A percentile compares a stretch with the other conserved stretches of the same genome.
Evolutionary conservation across 2,329 filamentous ascomycete genomes (phyloP).

Genomic region (Mollisia scopiformis): DNA sequence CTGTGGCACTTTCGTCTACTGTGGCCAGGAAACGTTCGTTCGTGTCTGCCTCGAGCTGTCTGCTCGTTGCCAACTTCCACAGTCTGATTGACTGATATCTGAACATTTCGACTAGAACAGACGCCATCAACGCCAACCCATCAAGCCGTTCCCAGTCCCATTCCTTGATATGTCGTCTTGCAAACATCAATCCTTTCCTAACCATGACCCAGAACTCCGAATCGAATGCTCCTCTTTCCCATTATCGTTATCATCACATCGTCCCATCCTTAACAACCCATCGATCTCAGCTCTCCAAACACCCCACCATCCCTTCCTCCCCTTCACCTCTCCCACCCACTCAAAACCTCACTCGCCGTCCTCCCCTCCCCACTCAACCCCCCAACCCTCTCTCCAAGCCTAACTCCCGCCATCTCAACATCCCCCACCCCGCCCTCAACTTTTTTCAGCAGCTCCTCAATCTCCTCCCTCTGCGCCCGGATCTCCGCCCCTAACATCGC

Average conservation of each 20-base stretch:
- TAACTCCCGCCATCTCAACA: slow-evolving; percentile 50
- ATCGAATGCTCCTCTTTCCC: background rate
- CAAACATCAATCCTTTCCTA: background rate
- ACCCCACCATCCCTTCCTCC: background rate
- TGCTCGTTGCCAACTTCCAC: too few relatives aligned
- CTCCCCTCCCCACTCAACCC: slow-evolving; percentile 21
- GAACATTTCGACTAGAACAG: too few relatives aligned
- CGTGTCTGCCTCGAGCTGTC: too few relatives aligned
- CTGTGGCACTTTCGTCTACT: too few relatives aligned
- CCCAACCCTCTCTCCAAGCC: slow-evolving; percentile 21
- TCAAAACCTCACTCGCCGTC: slow-evolving; percentile 23
- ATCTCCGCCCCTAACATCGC: slow-evolving; percentile 55
- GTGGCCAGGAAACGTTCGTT: too few relatives aligned
- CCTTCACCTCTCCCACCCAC: background rate
- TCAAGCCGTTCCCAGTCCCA: too few relatives aligned
- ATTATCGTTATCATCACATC: too few relatives aligned
- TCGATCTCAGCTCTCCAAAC: background rate
- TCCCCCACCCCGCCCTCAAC: slow-evolving; percentile 58
- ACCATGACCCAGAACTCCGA: background rate
- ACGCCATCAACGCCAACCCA: too few relatives aligned
- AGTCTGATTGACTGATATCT: too few relatives aligned
- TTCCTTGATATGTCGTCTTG: too few relatives aligned
- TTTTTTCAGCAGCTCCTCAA: slow-evolving; percentile 50
- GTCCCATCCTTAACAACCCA: background rate
- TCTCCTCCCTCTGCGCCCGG: slow-evolving; percentile 56